Base-by-base conservation (phyloP, 2,329 filamentous ascomycete species). In the Sordariomycetes sp. region DNA sequence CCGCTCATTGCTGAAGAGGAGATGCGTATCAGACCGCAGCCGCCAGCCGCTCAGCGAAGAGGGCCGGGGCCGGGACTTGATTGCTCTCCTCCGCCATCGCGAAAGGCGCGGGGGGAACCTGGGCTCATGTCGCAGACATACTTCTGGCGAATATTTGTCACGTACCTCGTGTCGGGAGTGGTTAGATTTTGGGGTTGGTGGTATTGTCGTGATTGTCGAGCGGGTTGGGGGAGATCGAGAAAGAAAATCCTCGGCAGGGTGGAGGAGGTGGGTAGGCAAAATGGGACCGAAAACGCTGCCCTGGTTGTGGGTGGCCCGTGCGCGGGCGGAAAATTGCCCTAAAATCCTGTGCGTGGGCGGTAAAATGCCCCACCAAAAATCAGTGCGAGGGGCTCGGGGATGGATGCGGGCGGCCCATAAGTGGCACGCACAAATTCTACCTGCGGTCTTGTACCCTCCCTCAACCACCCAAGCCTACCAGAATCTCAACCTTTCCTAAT, bases 1-100 rank as follows among this genome's bases (percentile, higher is more conserved):
- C 83, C 79, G 83, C 83, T 82, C 83, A 78, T 73, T 82, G 77
- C 76, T 78, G 79, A 76, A 76, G 79, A 77, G 78, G 78, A 81
- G 75, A 78, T 77, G 80, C 78, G 83, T 86, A 83, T 86, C 83
- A 61, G 58, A 46, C 52, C 34, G 18, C 18, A 7, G 6, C 28
- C 14, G 40, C 48, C 52, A 58, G 32, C 43, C 24, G 6, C 53
- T n/a, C 18, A 43, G 37, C 37, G 28, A 32, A 32, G 28, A 22
- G 28, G 57, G 53, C 57, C 46, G 60, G 59, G 59, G 65, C 65
- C 63, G 63, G 63, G 62, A 68, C 65, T 65, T 74, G 82, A 86
- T 85, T 86, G 79, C 79, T 81, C 77, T 77, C 78, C 77, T 73
- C 79, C 71, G 79, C 80, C 81, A 79, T 79, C 70, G 71, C 74